Conservation (phyloP, 2,329 filamentous ascomycete species). For the Phoma sp. region DNA sequence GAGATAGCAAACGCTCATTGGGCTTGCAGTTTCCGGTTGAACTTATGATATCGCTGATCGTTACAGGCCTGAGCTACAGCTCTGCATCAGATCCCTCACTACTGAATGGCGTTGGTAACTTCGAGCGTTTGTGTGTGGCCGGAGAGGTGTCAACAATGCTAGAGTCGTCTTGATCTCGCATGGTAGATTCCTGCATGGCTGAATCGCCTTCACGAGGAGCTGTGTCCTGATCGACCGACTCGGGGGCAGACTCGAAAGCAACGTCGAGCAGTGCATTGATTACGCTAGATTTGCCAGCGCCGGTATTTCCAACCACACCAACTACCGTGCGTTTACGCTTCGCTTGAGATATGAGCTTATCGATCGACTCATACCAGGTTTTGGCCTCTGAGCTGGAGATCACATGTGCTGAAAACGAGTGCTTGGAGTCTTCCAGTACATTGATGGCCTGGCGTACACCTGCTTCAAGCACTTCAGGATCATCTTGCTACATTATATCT, state of each 20-base stretch:
- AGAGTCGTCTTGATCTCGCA: conserved; percentile 11
- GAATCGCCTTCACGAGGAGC: not conserved
- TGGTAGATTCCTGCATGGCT: not conserved
- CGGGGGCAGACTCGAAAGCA: conserved; percentile 10
- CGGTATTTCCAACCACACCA: too few relatives aligned
- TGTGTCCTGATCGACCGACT: not conserved
- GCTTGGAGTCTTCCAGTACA: too few relatives aligned
- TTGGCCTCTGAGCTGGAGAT: too few relatives aligned
- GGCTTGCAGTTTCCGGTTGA: too few relatives aligned
- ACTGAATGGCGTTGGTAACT: not conserved
- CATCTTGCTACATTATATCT: too few relatives aligned
- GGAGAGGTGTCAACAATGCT: not conserved
- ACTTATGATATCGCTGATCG: not conserved
- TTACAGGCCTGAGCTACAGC: conserved; percentile 1
- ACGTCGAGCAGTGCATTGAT: conserved; percentile 68
- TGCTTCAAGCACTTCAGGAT: too few relatives aligned
- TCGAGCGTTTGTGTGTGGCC: not conserved
- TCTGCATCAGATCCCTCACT: conserved; percentile 12
- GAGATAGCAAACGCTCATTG: too few relatives aligned
- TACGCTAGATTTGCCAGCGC: conserved; percentile 56
- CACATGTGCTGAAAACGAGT: too few relatives aligned
- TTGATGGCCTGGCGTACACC: too few relatives aligned
- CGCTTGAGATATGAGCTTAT: too few relatives aligned
- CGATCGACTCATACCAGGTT: too few relatives aligned
- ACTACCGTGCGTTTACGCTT: too few relatives aligned